Base-by-base conservation (phyloP, 352 stramenopile species). In the Peronospora farinosa region DNA sequence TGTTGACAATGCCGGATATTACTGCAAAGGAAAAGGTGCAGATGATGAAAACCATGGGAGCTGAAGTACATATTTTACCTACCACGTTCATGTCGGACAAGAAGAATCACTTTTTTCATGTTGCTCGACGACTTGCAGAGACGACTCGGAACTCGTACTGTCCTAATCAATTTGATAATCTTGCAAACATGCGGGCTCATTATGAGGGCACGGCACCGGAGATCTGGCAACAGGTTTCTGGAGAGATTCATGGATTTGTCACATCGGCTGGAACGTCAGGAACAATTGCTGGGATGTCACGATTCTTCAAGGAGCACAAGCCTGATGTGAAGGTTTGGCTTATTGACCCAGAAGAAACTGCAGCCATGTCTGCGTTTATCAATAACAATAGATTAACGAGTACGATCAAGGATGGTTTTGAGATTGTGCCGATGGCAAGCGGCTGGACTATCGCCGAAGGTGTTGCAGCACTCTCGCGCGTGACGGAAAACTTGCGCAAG, bases 361-460 rank as follows among this genome's bases (percentile, higher is more conserved):
- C 92, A 4, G 88, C 95, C 31, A 83, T 97, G 51, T 75, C 94
- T 28, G 87, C 69, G 35, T 92, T 87, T 28, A 62, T 92, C 37
- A 92, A 92, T 57, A 80, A 82, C n/a, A 55, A 61, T 1, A 49
- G 67, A 46, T 58, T 54, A 4, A 88, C 73, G 8, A 81, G 68
- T 28, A 51, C 74, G 5, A 75, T 96, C 40, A 89, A 97, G 61
- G 71, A 83, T 17, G 91, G 94, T 28, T 96, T 89, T 13, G 78
- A 95, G 25, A 72, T 97, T n/a, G 68, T 97, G 2, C 84, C 70
- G 0, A 85, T 85, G 25, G 77, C 79, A 0, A 74, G 80, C 39
- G 91, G 66, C 47, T 79, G 47, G 60, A 98, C 84, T 63, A 97
- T 92, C 42, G 96, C 96, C 36, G 92, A 98, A 69, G 95, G 95